Evolutionary conservation across 441 rosid species (phyloP).

Genomic region (Arabidopsis hybrid): DNA sequence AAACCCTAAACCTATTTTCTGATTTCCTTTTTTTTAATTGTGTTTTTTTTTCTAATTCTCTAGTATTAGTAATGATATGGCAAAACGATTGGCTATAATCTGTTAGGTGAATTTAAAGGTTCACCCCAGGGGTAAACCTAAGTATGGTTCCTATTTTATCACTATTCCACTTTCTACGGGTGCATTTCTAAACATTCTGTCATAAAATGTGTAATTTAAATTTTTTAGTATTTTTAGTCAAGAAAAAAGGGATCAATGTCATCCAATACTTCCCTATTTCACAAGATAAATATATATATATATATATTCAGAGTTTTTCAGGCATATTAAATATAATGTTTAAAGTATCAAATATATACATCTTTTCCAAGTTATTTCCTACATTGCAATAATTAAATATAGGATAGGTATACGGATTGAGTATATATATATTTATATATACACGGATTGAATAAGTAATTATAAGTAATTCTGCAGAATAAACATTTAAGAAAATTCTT

Average conservation of each 20-base stretch:
- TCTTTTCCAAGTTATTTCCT: background rate
- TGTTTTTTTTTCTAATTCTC: too few species aligned
- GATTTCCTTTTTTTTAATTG: too few species aligned
- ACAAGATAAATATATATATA: background rate
- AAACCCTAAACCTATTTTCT: too few species aligned
- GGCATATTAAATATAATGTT: background rate
- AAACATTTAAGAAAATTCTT: slow-evolving; percentile 2
- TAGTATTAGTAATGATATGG: too few species aligned
- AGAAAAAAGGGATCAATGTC: background rate
- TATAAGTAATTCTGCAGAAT: background rate
- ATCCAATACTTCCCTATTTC: background rate
- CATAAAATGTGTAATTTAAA: background rate
- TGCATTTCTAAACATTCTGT: background rate
- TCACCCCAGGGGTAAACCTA: too few species aligned
- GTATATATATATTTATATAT: too few species aligned
- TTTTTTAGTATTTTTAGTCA: background rate
- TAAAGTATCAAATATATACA: background rate
- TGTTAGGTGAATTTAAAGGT: too few species aligned
- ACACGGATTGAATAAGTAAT: background rate
- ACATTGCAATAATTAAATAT: background rate
- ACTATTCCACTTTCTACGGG: background rate
- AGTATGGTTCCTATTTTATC: too few species aligned
- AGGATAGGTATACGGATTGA: too few species aligned
- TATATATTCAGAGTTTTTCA: background rate
- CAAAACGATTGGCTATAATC: too few species aligned